These are phyloP conservation scores for Blastobotrys americana DNA, from an alignment of 805 yeast genomes.

Conservation along the genomic window DNA sequence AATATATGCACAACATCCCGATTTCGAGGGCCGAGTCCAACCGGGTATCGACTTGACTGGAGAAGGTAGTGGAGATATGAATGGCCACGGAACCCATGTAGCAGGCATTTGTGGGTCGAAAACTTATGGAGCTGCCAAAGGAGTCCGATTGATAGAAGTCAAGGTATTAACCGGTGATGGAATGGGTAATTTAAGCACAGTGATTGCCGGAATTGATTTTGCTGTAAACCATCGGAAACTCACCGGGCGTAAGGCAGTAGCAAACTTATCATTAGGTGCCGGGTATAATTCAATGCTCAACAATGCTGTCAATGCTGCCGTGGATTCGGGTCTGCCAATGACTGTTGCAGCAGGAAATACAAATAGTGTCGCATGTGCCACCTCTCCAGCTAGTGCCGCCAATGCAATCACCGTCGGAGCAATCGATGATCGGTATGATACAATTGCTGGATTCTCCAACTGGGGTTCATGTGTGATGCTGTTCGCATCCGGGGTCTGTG, in stretches of 20 bases:
- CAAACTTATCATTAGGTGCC: slow-evolving; percentile 78
- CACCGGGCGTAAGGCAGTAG: slow-evolving; percentile 44
- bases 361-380: slow-evolving; percentile 65
- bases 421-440: slow-evolving; percentile 63
- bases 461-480: slow-evolving; percentile 87
- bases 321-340: slow-evolving; percentile 52
- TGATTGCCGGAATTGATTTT: slow-evolving; percentile 33
- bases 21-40: slow-evolving; percentile 38
- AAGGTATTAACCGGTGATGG: slow-evolving; percentile 68
- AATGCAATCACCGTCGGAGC: slow-evolving; percentile 84
- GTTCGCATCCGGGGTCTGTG: slow-evolving; percentile 71
- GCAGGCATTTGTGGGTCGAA: slow-evolving; percentile 81
- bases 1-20: slow-evolving; percentile 36
- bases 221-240: slow-evolving; percentile 25
- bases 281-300: slow-evolving; percentile 58
- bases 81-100: slow-evolving; percentile 92
- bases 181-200: slow-evolving; percentile 44
- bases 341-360: slow-evolving; percentile 76
- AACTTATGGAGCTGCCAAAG: slow-evolving; percentile 77
- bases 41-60: slow-evolving; percentile 42
- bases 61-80: slow-evolving; percentile 52
- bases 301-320: slow-evolving; percentile 69
- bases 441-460: slow-evolving; percentile 69
- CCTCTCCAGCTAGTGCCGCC: slow-evolving; percentile 76
- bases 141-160: slow-evolving; percentile 56